These are phyloP conservation scores for Fusarium sp. DNA, from an alignment of 2,329 filamentous ascomycete species.

Conservation along the genomic window DNA sequence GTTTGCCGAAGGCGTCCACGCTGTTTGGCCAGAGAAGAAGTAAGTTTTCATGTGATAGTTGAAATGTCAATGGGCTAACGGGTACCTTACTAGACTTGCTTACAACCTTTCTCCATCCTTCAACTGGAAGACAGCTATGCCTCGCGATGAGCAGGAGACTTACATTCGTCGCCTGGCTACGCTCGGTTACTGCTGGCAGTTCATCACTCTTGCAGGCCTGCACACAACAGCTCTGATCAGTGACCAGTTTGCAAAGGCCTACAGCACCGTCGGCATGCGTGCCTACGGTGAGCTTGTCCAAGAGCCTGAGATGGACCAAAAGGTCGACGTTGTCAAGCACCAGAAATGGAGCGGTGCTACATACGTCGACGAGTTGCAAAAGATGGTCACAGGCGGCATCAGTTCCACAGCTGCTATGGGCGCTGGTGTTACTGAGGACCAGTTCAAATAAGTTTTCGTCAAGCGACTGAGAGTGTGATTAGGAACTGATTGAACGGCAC, in stretches of 20 bases:
- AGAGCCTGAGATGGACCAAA: constrained; percentile 93
- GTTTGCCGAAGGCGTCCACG: constrained; percentile 93
- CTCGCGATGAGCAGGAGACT: constrained; percentile 90
- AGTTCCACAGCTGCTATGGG: constrained; percentile 96
- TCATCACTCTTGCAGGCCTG: constrained; percentile 98
- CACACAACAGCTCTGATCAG: constrained; percentile 95
- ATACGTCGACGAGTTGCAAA: constrained; percentile 93
- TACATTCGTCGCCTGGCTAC: constrained; percentile 90
- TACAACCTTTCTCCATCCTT: constrained; percentile 99
- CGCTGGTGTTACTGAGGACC: constrained; percentile 96
- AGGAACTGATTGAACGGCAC: background rate
- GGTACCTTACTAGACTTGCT: constrained; percentile 71
- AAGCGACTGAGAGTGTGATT: background rate
- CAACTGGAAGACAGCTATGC: constrained; percentile 99
- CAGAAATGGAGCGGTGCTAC: constrained; percentile 98
- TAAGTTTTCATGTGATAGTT: constrained; percentile 57
- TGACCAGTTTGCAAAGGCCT: constrained; percentile 88
- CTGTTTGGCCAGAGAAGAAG: constrained; percentile 97
- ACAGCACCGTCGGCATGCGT: constrained; percentile 85
- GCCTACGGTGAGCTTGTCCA: constrained; percentile 98
- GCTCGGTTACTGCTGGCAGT: constrained; percentile 99
- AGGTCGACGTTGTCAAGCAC: constrained; percentile 95
- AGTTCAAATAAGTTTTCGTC: constrained; percentile 68
- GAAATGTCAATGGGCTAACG: constrained; percentile 31
- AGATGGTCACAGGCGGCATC: constrained; percentile 96